Conservation (phyloP, 2,329 filamentous ascomycete species). For the Didymella keratinophila region DNA sequence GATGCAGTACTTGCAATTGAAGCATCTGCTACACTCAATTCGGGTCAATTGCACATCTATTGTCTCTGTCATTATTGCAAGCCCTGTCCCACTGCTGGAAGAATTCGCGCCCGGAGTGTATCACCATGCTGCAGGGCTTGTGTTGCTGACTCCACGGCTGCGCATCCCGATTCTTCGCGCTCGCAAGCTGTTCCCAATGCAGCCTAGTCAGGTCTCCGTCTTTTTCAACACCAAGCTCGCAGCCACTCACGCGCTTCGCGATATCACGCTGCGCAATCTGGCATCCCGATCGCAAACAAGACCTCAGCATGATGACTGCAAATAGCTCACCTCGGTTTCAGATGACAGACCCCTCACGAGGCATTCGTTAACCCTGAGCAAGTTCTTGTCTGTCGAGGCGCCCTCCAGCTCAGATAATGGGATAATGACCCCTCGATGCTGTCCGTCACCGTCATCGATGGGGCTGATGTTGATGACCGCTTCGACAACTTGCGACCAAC, state of each 20-base stretch:
- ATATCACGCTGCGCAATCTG: constrained; percentile 16
- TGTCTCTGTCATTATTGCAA: background rate
- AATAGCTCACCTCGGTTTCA: constrained; percentile 23
- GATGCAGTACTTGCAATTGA: background rate
- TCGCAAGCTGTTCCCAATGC: constrained; percentile 24
- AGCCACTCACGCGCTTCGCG: constrained; percentile 25
- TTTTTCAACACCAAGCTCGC: constrained; percentile 34
- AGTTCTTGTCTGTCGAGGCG: constrained; percentile 2
- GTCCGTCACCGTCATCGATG: background rate
- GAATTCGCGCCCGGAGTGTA: constrained; percentile 10
- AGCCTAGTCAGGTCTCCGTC: constrained; percentile 6
- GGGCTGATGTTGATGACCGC: background rate
- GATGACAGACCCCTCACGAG: constrained; percentile 9
- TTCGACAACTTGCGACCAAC: background rate
- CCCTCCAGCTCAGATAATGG: background rate
- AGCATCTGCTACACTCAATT: background rate
- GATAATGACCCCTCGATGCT: background rate
- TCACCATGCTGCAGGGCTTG: constrained; percentile 14
- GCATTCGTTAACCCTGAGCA: background rate
- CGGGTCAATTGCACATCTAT: background rate
- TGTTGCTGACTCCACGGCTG: constrained; percentile 18
- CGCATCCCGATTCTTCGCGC: constrained; percentile 19
- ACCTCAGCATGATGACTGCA: constrained; percentile 4
- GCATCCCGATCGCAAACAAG: constrained; percentile 8
- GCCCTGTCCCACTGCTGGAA: constrained; percentile 9